These are phyloP conservation scores for Pichia sp. DNA, from an alignment of 1,139 yeast genomes.

Conservation along the genomic window DNA sequence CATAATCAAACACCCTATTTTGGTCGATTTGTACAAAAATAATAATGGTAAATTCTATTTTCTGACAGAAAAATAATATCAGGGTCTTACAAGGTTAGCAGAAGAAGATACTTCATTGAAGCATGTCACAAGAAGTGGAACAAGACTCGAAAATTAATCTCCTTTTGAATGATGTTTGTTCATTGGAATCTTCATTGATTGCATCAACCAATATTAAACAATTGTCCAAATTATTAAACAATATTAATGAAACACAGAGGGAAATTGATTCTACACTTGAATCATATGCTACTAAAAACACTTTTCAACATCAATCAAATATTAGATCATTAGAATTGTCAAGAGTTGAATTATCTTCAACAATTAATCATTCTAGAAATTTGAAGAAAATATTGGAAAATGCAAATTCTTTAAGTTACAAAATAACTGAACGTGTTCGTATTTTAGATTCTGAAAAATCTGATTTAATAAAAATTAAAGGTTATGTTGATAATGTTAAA, in stretches of 20 bases:
- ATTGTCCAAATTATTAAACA: constrained; percentile 17
- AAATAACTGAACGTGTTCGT: constrained; percentile 64
- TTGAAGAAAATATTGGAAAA: constrained; percentile 46
- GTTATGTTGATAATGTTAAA: constrained; percentile 62
- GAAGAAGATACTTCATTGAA: too few relatives aligned
- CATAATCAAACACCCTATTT: too few relatives aligned
- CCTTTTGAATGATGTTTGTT: not conserved
- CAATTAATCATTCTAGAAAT: constrained; percentile 35
- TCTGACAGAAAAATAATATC: too few relatives aligned
- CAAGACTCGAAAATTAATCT: not conserved
- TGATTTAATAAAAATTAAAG: constrained; percentile 57
- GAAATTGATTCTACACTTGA: constrained; percentile 22
- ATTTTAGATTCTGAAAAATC: constrained; percentile 65
- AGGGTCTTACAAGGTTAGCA: too few relatives aligned
- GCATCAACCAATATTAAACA: constrained; percentile 20
- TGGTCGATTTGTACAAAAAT: too few relatives aligned
- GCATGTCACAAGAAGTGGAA: too few relatives aligned
- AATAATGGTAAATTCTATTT: too few relatives aligned
- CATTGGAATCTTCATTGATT: constrained; percentile 9
- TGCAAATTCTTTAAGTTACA: constrained; percentile 61
- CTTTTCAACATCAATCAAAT: constrained; percentile 22
- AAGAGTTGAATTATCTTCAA: constrained; percentile 40
- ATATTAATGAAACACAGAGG: constrained; percentile 21
- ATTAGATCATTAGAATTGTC: constrained; percentile 28
- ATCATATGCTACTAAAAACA: constrained; percentile 16